Percentiles rank a stretch among this genome's conserved stretches.
These are phyloP conservation scores for Tolypocladium cylindrosporum DNA, from an alignment of 2,329 filamentous ascomycete genomes.

Conservation along the genomic window DNA sequence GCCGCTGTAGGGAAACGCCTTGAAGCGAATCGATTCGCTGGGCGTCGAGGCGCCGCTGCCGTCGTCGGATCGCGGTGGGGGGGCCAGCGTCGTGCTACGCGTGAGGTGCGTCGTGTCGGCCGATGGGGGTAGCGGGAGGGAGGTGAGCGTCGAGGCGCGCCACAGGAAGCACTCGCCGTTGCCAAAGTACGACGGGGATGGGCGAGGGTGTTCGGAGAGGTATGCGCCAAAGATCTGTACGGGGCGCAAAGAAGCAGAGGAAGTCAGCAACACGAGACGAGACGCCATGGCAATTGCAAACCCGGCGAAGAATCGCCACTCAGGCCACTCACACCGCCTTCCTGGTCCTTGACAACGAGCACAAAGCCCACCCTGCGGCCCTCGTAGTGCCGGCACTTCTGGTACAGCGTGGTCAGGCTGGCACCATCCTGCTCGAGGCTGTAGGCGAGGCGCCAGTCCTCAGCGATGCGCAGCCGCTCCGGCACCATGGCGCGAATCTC, in stretches of 20 bases:
- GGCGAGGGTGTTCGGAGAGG: conserved; percentile 78
- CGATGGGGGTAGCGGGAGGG: conserved; percentile 40
- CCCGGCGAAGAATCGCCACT: background rate
- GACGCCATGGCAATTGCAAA: background rate
- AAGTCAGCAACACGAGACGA: background rate
- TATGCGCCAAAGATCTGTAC: conserved; percentile 79
- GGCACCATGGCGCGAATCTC: conserved; percentile 88
- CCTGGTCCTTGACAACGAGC: conserved; percentile 71
- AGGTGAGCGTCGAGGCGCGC: conserved; percentile 48
- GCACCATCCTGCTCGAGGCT: conserved; percentile 88
- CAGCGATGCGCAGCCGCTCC: conserved; percentile 73
- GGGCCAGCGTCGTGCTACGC: conserved; percentile 28
- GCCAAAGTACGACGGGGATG: conserved; percentile 78
- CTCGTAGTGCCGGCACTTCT: conserved; percentile 59
- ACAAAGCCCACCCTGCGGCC: conserved; percentile 76
- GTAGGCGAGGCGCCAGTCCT: conserved; percentile 80
- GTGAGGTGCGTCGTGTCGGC: conserved; percentile 37
- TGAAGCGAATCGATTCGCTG: conserved; percentile 78
- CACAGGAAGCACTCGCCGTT: conserved; percentile 86
- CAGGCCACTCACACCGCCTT: conserved; percentile 52
- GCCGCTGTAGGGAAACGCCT: conserved; percentile 92
- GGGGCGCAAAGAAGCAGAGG: background rate
- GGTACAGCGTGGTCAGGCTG: conserved; percentile 76
- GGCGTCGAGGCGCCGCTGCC: conserved; percentile 13
- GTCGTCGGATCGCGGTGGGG: conserved; percentile 10